Conservation (phyloP, 2,329 filamentous ascomycete genomes). For the Ceratocystis cubensis region DNA sequence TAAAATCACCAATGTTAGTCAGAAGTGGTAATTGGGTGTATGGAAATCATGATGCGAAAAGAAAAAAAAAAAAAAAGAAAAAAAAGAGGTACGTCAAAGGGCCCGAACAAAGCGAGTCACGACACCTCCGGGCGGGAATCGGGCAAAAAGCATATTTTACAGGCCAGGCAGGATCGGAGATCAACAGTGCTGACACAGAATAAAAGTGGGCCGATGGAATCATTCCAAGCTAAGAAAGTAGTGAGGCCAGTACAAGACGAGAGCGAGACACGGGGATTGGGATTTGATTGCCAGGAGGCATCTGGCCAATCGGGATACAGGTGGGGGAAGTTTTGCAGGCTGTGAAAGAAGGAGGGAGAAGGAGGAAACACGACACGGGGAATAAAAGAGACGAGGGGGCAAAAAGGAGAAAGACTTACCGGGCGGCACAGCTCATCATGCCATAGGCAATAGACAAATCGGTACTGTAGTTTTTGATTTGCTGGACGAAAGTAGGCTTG, state of each 20-base stretch:
- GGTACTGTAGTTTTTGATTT: constrained; percentile 44
- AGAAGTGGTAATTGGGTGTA: background rate
- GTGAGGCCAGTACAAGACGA: background rate
- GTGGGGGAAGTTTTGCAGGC: background rate
- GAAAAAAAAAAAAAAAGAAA: background rate
- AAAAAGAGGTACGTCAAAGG: background rate
- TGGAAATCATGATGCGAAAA: background rate
- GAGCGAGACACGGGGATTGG: background rate
- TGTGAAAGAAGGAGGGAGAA: constrained; percentile 19
- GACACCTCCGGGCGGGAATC: background rate
- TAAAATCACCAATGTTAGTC: constrained; percentile 24
- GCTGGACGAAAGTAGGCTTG: constrained; percentile 49
- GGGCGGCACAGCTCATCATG: constrained; percentile 43
- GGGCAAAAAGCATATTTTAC: background rate
- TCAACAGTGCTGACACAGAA: constrained; percentile 13
- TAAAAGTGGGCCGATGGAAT: constrained; percentile 13
- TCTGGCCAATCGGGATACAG: background rate
- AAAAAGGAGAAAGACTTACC: constrained; percentile 34
- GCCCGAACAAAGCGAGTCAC: background rate
- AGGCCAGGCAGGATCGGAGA: background rate
- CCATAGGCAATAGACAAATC: constrained; percentile 47
- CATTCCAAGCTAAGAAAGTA: background rate
- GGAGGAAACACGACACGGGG: constrained; percentile 21
- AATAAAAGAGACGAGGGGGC: constrained; percentile 19
- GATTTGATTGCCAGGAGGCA: background rate